phyloP scores from a whole-genome alignment of 805 yeast species.

The Cyberlindnera mrakii region DNA sequence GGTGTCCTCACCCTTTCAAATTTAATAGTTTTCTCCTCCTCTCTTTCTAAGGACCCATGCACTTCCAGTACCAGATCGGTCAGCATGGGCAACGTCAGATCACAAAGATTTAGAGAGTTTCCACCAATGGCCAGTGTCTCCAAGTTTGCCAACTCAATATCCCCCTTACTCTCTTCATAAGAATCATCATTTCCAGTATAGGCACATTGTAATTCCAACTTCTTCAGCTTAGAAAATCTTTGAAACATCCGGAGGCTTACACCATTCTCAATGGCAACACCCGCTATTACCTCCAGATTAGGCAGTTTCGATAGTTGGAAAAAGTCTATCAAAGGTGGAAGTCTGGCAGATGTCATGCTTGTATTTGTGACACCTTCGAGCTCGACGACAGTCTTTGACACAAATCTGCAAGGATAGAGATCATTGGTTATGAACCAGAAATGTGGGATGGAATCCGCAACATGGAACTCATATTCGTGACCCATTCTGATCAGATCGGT shows the following conservation, averaged over 20 bases:
- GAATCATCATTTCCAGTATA: conserved; percentile 10
- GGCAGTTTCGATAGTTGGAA: conserved; percentile 16
- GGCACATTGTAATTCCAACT: conserved; percentile 16
- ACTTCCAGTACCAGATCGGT: conserved; percentile 8
- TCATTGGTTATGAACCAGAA: conserved; percentile 13
- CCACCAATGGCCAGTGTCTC: conserved; percentile 14
- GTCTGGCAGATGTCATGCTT: conserved; percentile 15
- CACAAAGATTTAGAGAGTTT: conserved; percentile 13
- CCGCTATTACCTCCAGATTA: conserved; percentile 10
- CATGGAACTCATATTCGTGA: conserved; percentile 16
- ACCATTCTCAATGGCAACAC: conserved; percentile 21
- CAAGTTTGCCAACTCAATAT: conserved; percentile 5
- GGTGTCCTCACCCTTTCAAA: conserved; percentile 2
- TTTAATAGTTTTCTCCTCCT: background rate
- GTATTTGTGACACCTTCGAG: conserved; percentile 16
- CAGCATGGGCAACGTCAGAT: conserved; percentile 10
- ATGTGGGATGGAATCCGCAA: conserved; percentile 10
- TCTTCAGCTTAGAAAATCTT: conserved; percentile 9
- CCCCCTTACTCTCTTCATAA: background rate
- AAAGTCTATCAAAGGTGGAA: conserved; percentile 16
- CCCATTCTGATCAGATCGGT: conserved; percentile 11
- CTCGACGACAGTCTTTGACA: conserved; percentile 8
- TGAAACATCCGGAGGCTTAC: conserved; percentile 15
- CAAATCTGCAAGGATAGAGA: conserved; percentile 13
- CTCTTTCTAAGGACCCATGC: conserved; percentile 16